Evolutionary conservation across 257 asterid genomes (phyloP), one percentile per base, ranked within the genome.

Genomic region (Solanum medicagineum): DNA sequence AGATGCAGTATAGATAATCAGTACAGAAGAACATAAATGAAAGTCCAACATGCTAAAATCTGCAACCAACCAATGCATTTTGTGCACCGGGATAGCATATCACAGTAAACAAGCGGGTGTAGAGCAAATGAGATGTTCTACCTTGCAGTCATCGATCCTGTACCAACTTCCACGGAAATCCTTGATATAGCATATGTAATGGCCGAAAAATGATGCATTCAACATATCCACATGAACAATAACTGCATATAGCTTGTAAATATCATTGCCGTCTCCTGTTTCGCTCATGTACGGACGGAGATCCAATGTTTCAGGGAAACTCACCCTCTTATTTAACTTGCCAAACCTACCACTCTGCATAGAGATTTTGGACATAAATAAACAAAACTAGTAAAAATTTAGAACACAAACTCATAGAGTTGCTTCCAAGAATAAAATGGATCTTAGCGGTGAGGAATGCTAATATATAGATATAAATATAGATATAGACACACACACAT

Each of bases 271-370:
- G 54, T 91, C 97, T 85, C 90, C 97, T 73, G 87, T 53, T 81
- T 92, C 94, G 85, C 93, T 93, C 95, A 94, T 92, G 94, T 94
- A 97, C 36, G 93, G 93, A 81, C 88, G 90, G 85, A 97, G 98
- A 89, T 95, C 92, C 86, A 97, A 87, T 2, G 88, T 92, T 92
- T 93, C 98, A 0, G 99, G 99, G 90, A 96, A 97, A 81, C 91
- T 92, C 84, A 97, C 97, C 92, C 97, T 94, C 93, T 97, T 97
- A 84, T 97, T 97, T 62, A 97, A 95, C 86, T 97, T 97, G 83
- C 99, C 99, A 88, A 95, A 97, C 84, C 98, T 92, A 75, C 99
- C 99, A 89, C 97, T 94, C 99, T 97, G 93, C 90, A 90, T 26
- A 79, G 49, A 53, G 19, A 53, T 79, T 51, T 15, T 16, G 29